phyloP scores from a whole-genome alignment of 768 basidiomycete genomes.

The Lentinus tigrinus region DNA sequence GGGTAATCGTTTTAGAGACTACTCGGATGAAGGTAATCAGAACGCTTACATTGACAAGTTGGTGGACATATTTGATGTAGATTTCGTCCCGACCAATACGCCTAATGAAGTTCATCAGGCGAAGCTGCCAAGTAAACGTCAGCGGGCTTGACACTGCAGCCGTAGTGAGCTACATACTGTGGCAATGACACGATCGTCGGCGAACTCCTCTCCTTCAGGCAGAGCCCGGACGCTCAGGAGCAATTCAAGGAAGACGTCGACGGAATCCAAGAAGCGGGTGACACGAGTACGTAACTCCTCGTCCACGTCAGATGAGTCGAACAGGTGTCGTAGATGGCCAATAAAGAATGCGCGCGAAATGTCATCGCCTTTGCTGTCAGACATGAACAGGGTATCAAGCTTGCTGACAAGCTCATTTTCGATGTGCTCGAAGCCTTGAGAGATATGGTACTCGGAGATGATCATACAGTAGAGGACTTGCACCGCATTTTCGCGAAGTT shows the following conservation, averaged over 20 bases:
- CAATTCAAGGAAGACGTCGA: conserved; percentile 90
- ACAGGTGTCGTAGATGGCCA: conserved; percentile 84
- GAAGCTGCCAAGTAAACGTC: conserved; percentile 46
- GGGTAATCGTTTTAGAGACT: neutral
- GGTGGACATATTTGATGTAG: conserved; percentile 94
- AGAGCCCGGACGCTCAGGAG: conserved; percentile 83
- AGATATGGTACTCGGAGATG: conserved; percentile 84
- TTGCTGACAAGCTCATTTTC: conserved; percentile 91
- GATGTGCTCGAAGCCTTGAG: conserved; percentile 82
- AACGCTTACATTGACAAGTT: conserved; percentile 77
- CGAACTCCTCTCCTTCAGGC: conserved; percentile 91
- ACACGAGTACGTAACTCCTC: conserved; percentile 76
- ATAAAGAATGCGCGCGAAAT: conserved; percentile 93
- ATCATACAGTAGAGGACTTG: conserved; percentile 96
- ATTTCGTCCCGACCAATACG: conserved; percentile 91
- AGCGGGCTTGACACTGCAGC: neutral
- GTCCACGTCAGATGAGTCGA: conserved; percentile 81
- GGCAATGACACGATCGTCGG: conserved; percentile 92
- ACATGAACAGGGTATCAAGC: conserved; percentile 90
- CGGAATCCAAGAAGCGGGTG: conserved; percentile 79
- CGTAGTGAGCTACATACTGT: conserved; percentile 47
- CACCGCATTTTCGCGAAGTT: conserved; percentile 85
- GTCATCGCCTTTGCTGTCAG: conserved; percentile 86
- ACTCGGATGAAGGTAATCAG: neutral
- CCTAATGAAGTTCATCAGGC: conserved; percentile 92